Conservation (phyloP, 2,329 filamentous ascomycete species). For the Nothophaeocryptopus gaeumannii region DNA sequence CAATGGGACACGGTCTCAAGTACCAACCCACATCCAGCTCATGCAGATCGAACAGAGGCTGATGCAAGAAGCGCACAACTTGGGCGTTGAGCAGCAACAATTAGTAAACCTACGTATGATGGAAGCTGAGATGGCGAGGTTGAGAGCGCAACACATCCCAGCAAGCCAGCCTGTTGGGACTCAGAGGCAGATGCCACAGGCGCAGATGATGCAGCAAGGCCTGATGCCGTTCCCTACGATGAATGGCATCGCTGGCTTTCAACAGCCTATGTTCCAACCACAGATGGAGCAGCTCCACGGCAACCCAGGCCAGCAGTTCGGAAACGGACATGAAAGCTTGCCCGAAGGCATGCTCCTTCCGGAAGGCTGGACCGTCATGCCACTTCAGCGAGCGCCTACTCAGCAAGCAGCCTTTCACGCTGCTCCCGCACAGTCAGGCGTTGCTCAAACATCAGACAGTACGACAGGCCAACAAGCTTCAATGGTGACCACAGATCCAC, state of each 20-base stretch:
- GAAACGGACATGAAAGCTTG: slow-evolving; percentile 45
- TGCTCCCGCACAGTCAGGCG: background rate
- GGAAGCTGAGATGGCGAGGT: slow-evolving; percentile 63
- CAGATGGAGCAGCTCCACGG: slow-evolving; percentile 22
- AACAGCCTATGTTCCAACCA: slow-evolving; percentile 6
- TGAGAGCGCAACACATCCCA: slow-evolving; percentile 49
- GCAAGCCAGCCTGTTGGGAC: slow-evolving; percentile 21
- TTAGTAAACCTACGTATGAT: slow-evolving; percentile 65
- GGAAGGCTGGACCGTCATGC: slow-evolving; percentile 52
- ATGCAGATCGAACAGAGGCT: slow-evolving; percentile 67
- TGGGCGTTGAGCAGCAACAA: slow-evolving; percentile 66
- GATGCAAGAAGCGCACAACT: slow-evolving; percentile 61
- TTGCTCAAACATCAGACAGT: background rate
- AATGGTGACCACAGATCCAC: background rate
- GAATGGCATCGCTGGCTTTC: slow-evolving; percentile 10
- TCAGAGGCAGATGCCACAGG: slow-evolving; percentile 5
- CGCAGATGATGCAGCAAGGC: slow-evolving; percentile 17
- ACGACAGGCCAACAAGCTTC: too few species aligned
- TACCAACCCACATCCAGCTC: slow-evolving; percentile 58
- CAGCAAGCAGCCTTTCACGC: background rate
- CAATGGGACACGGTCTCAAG: slow-evolving; percentile 14
- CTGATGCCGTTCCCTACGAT: slow-evolving; percentile 6
- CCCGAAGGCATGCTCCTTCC: slow-evolving; percentile 53
- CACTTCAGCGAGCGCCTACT: slow-evolving; percentile 36
- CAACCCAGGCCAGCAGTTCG: slow-evolving; percentile 33